Percentiles rank a stretch among this genome's conserved stretches.
phyloP scores from a whole-genome alignment of 306 rosid genomes.

The Crataegus laevigata region DNA sequence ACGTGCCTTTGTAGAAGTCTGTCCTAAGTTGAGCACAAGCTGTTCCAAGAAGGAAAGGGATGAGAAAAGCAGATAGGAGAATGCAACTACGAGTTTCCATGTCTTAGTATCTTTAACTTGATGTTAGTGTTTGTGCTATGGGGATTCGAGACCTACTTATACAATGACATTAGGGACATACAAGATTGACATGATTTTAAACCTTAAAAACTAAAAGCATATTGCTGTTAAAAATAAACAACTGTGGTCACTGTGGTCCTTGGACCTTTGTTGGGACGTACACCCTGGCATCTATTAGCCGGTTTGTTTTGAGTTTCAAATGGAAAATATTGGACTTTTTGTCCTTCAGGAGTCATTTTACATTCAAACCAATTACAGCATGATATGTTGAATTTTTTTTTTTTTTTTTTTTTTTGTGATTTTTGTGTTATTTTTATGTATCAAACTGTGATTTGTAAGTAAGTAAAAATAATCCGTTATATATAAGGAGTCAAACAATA shows the following conservation, averaged over 20 bases:
- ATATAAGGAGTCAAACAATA: too few relatives aligned
- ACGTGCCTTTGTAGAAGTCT: constrained; percentile 24
- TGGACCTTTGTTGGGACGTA: not conserved
- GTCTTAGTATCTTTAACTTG: not conserved
- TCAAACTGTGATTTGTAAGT: too few relatives aligned
- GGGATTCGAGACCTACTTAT: constrained; percentile 12
- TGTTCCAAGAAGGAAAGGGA: constrained; percentile 10
- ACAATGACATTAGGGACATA: not conserved
- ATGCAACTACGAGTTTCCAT: constrained; percentile 23
- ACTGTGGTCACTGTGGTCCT: not conserved
- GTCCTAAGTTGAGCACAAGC: constrained; percentile 26
- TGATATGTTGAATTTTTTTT: too few relatives aligned
- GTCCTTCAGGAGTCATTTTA: not conserved
- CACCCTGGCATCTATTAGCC: constrained; percentile 10
- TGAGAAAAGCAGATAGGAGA: constrained; percentile 12
- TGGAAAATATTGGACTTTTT: too few relatives aligned
- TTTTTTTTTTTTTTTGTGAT: too few relatives aligned
- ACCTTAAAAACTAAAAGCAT: not conserved
- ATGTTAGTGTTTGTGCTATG: not conserved
- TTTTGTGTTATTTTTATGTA: too few relatives aligned
- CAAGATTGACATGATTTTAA: not conserved
- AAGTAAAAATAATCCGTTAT: too few relatives aligned
- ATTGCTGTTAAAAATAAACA: not conserved
- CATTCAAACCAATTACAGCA: too few relatives aligned
- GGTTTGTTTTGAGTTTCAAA: not conserved